These are phyloP conservation scores for Deinandra increscens DNA, from an alignment of 129 eudicot species.

Conservation along the genomic window DNA sequence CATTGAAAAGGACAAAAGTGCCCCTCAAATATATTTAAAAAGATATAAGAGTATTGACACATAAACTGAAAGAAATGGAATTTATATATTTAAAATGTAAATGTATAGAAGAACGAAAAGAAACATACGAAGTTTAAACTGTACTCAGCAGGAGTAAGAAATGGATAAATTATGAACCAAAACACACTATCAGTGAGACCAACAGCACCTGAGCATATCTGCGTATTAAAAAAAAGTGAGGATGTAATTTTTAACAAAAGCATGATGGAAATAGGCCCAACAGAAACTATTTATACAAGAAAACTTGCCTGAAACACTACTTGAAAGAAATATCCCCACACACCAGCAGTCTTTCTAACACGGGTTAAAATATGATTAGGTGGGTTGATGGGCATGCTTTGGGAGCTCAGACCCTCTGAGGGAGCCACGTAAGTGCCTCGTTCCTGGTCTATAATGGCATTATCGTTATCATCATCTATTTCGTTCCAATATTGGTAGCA, in stretches of 20 bases:
- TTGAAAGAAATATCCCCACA: slow-evolving; percentile 62
- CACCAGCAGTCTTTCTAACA: slow-evolving; percentile 44
- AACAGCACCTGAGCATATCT: slow-evolving; percentile 82
- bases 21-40: slow-evolving; percentile 15
- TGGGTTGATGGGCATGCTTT: slow-evolving; percentile 29
- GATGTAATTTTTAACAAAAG: background rate
- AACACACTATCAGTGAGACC: slow-evolving; percentile 76
- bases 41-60: background rate
- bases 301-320: slow-evolving; percentile 74
- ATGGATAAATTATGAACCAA: slow-evolving; percentile 85
- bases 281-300: background rate
- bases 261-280: slow-evolving; percentile 1
- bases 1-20: slow-evolving; percentile 21
- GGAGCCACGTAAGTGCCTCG: slow-evolving; percentile 61
- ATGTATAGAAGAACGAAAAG: background rate
- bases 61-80: background rate
- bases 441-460: slow-evolving; percentile 45
- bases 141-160: slow-evolving; percentile 49
- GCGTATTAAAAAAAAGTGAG: slow-evolving; percentile 17
- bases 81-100: background rate
- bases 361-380: slow-evolving; percentile 30
- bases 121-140: slow-evolving; percentile 65
- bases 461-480: slow-evolving; percentile 33
- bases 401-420: slow-evolving; percentile 34
- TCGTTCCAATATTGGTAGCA: slow-evolving; percentile 40